Percentiles rank a stretch among this genome's conserved stretches.
These are phyloP conservation scores for Fusarium cicatricum DNA, from an alignment of 2,329 filamentous ascomycete species.

Conservation along the genomic window DNA sequence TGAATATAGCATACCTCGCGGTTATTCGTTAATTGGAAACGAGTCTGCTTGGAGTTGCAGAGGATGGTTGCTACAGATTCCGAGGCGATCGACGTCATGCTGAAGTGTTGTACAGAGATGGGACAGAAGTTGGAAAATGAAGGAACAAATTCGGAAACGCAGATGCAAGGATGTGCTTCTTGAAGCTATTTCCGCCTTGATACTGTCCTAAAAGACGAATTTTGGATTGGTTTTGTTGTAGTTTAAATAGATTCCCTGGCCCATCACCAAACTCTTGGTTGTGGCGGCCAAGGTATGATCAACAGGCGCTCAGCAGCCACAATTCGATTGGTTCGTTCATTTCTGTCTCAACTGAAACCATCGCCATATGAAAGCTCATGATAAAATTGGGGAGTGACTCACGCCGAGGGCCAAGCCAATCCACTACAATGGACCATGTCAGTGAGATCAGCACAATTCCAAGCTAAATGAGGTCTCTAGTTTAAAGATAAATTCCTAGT, in stretches of 20 bases:
- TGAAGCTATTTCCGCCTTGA: neutral
- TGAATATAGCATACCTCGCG: conserved; percentile 57
- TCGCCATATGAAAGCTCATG: neutral
- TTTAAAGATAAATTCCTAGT: no score
- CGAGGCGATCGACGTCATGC: conserved; percentile 58
- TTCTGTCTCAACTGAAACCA: neutral
- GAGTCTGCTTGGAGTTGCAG: conserved; percentile 72
- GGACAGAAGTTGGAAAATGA: neutral
- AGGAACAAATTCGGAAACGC: neutral
- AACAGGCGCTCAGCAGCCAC: neutral
- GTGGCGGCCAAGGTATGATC: neutral
- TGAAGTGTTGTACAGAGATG: neutral
- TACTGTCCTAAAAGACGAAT: conserved; percentile 5
- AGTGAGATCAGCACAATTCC: no score
- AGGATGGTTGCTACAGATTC: conserved; percentile 63
- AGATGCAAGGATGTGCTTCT: neutral
- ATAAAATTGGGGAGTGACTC: conserved; percentile 25
- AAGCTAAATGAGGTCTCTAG: no score
- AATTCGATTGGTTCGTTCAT: neutral
- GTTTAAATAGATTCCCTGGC: neutral
- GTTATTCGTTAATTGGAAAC: conserved; percentile 65
- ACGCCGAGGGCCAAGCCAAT: conserved; percentile 21
- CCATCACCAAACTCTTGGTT: neutral
- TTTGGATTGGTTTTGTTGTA: neutral
- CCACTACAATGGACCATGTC: no score